phyloP scores from a whole-genome alignment of 371 early-diverging fungal genomes.

The Amoeboaphelidium occidentale region DNA sequence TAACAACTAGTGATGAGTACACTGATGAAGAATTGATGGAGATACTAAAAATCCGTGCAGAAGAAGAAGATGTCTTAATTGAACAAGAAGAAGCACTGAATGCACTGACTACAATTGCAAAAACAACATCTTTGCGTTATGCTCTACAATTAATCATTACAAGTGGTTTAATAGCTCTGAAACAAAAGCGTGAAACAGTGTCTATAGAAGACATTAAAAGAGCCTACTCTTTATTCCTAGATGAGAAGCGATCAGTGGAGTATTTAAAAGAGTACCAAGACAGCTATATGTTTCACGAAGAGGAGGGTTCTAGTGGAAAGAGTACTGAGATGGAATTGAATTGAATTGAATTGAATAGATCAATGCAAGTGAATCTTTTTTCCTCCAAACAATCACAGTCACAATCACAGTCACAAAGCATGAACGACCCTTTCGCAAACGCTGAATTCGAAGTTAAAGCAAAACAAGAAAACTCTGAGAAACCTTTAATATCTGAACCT shows the following conservation, averaged over 20 bases:
- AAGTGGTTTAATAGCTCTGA: slow-evolving; percentile 59
- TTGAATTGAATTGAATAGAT: too few species aligned
- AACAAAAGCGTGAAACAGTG: slow-evolving; percentile 66
- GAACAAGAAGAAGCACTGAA: slow-evolving; percentile 72
- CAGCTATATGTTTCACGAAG: slow-evolving; percentile 71
- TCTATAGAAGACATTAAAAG: slow-evolving; percentile 74
- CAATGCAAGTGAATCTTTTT: too few species aligned
- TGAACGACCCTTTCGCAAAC: too few species aligned
- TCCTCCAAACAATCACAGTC: too few species aligned
- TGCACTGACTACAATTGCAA: slow-evolving; percentile 66
- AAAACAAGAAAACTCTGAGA: too few species aligned
- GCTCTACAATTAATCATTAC: slow-evolving; percentile 91
- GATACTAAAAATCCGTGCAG: slow-evolving; percentile 72
- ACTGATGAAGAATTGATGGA: slow-evolving; percentile 58
- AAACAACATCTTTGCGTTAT: slow-evolving; percentile 81
- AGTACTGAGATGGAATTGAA: too few species aligned
- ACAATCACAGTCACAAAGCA: too few species aligned
- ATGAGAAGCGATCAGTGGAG: slow-evolving; percentile 87
- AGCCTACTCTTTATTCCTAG: slow-evolving; percentile 78
- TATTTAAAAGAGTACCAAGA: slow-evolving; percentile 66
- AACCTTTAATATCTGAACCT: too few species aligned
- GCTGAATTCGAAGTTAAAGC: too few species aligned
- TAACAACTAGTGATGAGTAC: slow-evolving; percentile 67
- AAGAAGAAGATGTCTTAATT: slow-evolving; percentile 93
- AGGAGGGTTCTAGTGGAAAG: background rate